Evolutionary conservation across 768 basidiomycete species (phyloP).

Genomic region (Austroboletus eburneus): DNA sequence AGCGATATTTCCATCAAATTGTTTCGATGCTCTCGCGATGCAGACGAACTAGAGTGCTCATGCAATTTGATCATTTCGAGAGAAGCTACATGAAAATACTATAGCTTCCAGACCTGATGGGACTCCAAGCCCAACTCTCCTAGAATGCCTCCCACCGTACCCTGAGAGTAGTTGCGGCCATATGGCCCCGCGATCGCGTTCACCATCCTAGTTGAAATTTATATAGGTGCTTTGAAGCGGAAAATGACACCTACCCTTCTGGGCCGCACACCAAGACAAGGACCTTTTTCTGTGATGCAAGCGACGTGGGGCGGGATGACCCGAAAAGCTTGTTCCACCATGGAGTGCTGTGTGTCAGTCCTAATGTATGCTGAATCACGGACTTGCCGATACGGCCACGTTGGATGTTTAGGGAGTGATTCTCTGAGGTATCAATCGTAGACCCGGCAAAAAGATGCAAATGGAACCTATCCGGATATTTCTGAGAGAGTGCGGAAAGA

Average conservation of each 20-base stretch:
- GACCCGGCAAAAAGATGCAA: constrained; percentile 64
- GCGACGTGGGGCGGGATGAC: constrained; percentile 1
- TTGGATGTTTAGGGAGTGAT: constrained; percentile 27
- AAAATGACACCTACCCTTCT: constrained; percentile 53
- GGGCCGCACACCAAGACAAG: constrained; percentile 82
- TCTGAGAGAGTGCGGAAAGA: constrained; percentile 43
- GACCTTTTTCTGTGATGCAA: constrained; percentile 35
- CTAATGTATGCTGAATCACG: constrained; percentile 43
- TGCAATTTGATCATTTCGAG: no score
- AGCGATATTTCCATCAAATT: no score
- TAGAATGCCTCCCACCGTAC: constrained; percentile 61
- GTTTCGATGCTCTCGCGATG: no score
- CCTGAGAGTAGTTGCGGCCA: constrained; percentile 74
- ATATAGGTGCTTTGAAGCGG: background rate
- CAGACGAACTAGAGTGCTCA: no score
- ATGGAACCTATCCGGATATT: constrained; percentile 52
- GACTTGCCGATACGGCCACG: constrained; percentile 53
- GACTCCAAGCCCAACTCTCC: constrained; percentile 58
- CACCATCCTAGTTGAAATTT: constrained; percentile 56
- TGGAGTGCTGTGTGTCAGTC: constrained; percentile 18
- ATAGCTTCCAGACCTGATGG: constrained; percentile 65
- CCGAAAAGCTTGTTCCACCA: constrained; percentile 32
- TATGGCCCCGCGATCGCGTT: constrained; percentile 69
- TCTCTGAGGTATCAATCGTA: constrained; percentile 16
- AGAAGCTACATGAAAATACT: background rate